These are phyloP conservation scores for Alloteropsis angusta DNA, from an alignment of 202 grass and related monocot species.

Conservation along the genomic window DNA sequence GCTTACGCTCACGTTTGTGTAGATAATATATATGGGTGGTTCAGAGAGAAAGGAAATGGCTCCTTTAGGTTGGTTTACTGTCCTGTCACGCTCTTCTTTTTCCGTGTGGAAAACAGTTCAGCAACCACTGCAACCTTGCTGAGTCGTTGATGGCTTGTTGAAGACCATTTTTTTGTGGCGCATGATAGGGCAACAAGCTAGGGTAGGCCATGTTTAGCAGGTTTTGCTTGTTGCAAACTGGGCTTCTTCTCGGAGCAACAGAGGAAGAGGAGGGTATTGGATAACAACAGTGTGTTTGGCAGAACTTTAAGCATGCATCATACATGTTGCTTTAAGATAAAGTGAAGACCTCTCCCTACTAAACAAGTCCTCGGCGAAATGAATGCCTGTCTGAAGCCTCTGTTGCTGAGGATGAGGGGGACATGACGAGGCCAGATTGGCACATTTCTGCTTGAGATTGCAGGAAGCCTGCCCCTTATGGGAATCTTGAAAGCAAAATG, in stretches of 20 bases:
- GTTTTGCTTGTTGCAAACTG: not conserved
- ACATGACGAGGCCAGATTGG: not conserved
- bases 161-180: not conserved
- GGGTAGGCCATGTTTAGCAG: not conserved
- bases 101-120: constrained; percentile 20
- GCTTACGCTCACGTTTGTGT: constrained; percentile 5
- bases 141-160: constrained; percentile 20
- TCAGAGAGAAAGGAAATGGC: not conserved
- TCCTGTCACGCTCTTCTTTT: not conserved
- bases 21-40: not conserved
- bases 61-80: not conserved
- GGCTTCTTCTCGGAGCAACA: constrained; percentile 6
- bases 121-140: constrained; percentile 12
- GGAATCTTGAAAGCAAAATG: not conserved
- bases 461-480: not conserved
- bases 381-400: not conserved
- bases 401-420: not conserved
- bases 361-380: not conserved
- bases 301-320: not conserved
- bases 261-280: not conserved
- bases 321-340: constrained; percentile 10
- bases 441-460: not conserved
- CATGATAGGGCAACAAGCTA: not conserved
- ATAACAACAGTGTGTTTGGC: not conserved
- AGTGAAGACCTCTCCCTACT: not conserved